These are phyloP conservation scores for Prunus persica DNA, from an alignment of 306 rosid species.

Conservation along the genomic window DNA sequence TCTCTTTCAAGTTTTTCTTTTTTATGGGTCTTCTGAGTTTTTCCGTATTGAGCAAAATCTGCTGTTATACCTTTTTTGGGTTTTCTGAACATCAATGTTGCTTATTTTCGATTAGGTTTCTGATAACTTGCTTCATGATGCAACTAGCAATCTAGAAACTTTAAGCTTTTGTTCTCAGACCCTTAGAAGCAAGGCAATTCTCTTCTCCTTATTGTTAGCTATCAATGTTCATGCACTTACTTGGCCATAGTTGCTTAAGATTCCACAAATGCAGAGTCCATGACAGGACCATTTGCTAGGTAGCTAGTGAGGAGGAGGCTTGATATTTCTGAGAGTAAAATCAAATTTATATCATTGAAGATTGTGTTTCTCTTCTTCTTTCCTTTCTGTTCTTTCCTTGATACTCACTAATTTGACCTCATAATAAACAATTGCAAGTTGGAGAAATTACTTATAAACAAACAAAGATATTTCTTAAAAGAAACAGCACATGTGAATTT, in stretches of 20 bases:
- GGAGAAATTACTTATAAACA: too few relatives aligned
- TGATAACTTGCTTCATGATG: constrained; percentile 92
- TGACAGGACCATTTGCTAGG: neutral
- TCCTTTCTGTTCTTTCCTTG: too few relatives aligned
- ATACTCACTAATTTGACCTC: neutral
- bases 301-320: neutral
- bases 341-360: too few relatives aligned
- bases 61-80: neutral
- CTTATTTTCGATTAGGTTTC: constrained; percentile 59
- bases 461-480: too few relatives aligned
- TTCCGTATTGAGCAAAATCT: neutral
- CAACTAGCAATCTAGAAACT: constrained; percentile 91
- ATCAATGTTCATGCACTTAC: neutral
- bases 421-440: neutral
- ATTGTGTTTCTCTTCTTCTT: too few relatives aligned
- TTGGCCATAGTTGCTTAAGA: neutral
- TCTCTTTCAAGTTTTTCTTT: neutral
- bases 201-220: constrained; percentile 4
- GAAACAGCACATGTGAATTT: too few relatives aligned
- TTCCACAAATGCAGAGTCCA: neutral
- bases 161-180: constrained; percentile 97
- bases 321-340: too few relatives aligned
- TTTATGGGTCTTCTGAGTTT: neutral
- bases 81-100: constrained; percentile 16
- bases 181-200: constrained; percentile 87